Percentiles rank a stretch among this genome's conserved stretches.
These are phyloP conservation scores for Seminavis robusta DNA, from an alignment of 108 stramenopile genomes.

Conservation along the genomic window DNA sequence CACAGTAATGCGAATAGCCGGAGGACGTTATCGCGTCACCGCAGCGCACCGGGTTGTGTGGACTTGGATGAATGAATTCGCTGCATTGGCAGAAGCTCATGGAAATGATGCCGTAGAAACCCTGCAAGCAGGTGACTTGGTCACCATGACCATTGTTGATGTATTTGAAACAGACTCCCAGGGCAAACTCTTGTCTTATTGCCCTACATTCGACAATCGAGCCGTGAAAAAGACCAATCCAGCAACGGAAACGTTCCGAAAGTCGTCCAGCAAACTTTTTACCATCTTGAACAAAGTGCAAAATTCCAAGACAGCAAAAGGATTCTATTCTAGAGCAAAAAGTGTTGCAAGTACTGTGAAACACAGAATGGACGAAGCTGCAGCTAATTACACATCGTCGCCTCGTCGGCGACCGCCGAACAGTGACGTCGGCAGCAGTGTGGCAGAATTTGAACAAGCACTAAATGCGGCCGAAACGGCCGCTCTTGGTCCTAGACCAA, in stretches of 20 bases:
- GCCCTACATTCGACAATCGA: conserved; percentile 88
- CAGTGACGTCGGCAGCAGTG: too few species aligned
- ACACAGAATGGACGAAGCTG: too few species aligned
- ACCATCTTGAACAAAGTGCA: conserved; percentile 55
- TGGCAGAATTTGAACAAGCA: too few species aligned
- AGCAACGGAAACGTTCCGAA: conserved; percentile 61
- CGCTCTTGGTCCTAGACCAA: too few species aligned
- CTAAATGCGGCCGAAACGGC: too few species aligned
- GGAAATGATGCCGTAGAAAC: conserved; percentile 6
- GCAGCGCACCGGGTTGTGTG: conserved; percentile 86
- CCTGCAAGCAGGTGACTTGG: conserved; percentile 79
- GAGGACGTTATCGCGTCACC: conserved; percentile 84
- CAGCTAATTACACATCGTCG: too few species aligned
- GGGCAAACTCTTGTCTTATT: conserved; percentile 78
- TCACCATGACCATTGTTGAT: conserved; percentile 85
- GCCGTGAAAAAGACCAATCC: conserved; percentile 73
- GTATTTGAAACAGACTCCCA: conserved; percentile 87
- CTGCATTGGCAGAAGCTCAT: conserved; percentile 25
- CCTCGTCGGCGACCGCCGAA: too few species aligned
- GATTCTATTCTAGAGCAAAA: too few species aligned
- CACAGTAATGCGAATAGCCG: conserved; percentile 87
- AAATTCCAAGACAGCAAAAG: conserved; percentile 42
- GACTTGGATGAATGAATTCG: conserved; percentile 92
- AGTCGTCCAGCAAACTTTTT: conserved; percentile 58
- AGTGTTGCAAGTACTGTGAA: too few species aligned